Conservation (phyloP, 306 rosid species). For the Gynostemma pentaphyllum region DNA sequence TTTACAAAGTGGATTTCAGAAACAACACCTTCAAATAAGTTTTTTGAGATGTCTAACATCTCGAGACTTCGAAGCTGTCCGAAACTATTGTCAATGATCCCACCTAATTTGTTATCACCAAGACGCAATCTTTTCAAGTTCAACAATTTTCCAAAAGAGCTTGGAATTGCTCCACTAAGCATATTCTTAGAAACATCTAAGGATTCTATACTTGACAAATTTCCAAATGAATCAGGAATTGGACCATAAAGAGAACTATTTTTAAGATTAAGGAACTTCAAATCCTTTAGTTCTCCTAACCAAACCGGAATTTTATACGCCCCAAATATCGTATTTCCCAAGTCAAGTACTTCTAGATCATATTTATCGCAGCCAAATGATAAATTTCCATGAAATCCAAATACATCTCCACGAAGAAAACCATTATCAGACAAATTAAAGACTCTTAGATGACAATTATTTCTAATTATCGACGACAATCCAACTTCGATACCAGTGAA, state of each 20-base stretch:
- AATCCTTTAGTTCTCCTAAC: background rate
- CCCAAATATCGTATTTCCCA: background rate
- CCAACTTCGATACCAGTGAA: background rate
- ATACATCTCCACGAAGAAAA: background rate
- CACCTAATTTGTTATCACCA: background rate
- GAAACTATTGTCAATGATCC: background rate
- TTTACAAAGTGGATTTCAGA: conserved; percentile 11
- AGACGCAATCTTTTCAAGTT: background rate
- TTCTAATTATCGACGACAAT: background rate
- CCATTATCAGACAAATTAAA: background rate
- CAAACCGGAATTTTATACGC: background rate
- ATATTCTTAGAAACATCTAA: background rate
- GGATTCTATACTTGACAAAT: background rate
- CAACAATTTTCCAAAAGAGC: background rate
- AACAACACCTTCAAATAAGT: background rate
- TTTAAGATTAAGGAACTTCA: background rate
- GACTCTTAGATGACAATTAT: background rate
- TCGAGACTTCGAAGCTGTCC: background rate
- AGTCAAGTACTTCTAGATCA: background rate
- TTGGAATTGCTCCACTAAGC: background rate
- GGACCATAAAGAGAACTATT: background rate
- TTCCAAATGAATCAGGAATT: background rate
- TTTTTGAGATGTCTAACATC: background rate
- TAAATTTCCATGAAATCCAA: background rate
- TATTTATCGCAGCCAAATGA: background rate